Base-by-base conservation (phyloP, 306 rosid species). In the Vigna hirtella region DNA sequence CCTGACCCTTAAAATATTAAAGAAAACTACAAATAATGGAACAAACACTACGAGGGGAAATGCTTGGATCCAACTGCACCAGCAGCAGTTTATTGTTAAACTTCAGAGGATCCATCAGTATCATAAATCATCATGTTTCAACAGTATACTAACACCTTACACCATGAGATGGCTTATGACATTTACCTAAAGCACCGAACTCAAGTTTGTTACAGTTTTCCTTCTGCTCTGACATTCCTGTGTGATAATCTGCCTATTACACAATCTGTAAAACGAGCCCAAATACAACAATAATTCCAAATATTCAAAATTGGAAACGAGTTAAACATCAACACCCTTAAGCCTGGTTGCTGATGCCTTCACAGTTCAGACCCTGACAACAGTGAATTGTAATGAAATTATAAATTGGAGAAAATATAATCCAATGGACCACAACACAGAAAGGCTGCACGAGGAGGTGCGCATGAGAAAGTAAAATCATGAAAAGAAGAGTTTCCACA, bases 391-490 rank as follows among this genome's bases (percentile, higher is more conserved):
- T 17, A 6, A 48, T 15, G 22, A 43, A 11, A 28, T 42, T 34
- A 16, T 8, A 20, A 38, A 12, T 30, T 12, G 52, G 22, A 36
- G 53, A 20, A 55, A 11, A 8, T 6, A 51, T 11, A 63, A 34
- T 34, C 18, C 7, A 53, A 36, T 20, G 9, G 34, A 72, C 51
- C 65, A 34, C 51, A 34, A 36, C 65, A 34, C 36, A 52, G 13
- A 20, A 56, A 40, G 40, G 9, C 45, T 26, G 78, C 78, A 16
- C 6, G 26, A 8, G 6, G 13, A 59, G 32, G 9, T 2, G 32
- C 24, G 45, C 58, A 74, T 15, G 79, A 45, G 22, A 74, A 74
- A 59, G 56, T 28, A 40, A 61, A 75, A 32, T 17, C 55, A 73
- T 40, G 52, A 49, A 48, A 49, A 17, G 47, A 48, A 6, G 66